phyloP scores from a whole-genome alignment of 108 stramenopile species.

The Mediolabrus comicus region DNA sequence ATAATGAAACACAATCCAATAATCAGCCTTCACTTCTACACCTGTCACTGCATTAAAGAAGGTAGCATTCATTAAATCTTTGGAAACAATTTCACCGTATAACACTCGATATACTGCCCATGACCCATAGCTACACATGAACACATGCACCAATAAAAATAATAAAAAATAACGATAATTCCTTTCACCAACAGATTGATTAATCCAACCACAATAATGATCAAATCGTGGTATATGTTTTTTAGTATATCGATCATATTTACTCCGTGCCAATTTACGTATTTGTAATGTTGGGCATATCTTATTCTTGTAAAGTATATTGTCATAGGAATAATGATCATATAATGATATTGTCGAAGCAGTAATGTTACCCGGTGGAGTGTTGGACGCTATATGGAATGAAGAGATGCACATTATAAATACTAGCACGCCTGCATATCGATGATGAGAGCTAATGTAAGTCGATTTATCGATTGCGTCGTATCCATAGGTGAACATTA shows the following conservation, averaged over 20 bases:
- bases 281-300: constrained; percentile 67
- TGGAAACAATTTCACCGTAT: constrained; percentile 41
- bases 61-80: constrained; percentile 59
- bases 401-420: constrained; percentile 69
- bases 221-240: constrained; percentile 79
- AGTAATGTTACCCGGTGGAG: constrained; percentile 71
- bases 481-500: constrained; percentile 73
- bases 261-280: constrained; percentile 71
- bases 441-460: constrained; percentile 57
- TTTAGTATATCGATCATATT: constrained; percentile 77
- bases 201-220: constrained; percentile 90
- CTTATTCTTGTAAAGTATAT: constrained; percentile 63
- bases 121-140: constrained; percentile 80
- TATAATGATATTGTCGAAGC: constrained; percentile 52
- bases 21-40: constrained; percentile 51
- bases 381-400: constrained; percentile 58
- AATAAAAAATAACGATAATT: constrained; percentile 89
- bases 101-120: constrained; percentile 24
- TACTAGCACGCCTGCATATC: constrained; percentile 61
- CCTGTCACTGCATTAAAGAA: constrained; percentile 76
- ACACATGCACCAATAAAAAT: constrained; percentile 74
- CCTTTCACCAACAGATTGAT: constrained; percentile 85
- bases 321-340: constrained; percentile 85
- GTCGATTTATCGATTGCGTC: constrained; percentile 54
- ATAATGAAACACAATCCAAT: constrained; percentile 60